Conservation (phyloP, 768 basidiomycete species). For the Grammothele lineata region DNA sequence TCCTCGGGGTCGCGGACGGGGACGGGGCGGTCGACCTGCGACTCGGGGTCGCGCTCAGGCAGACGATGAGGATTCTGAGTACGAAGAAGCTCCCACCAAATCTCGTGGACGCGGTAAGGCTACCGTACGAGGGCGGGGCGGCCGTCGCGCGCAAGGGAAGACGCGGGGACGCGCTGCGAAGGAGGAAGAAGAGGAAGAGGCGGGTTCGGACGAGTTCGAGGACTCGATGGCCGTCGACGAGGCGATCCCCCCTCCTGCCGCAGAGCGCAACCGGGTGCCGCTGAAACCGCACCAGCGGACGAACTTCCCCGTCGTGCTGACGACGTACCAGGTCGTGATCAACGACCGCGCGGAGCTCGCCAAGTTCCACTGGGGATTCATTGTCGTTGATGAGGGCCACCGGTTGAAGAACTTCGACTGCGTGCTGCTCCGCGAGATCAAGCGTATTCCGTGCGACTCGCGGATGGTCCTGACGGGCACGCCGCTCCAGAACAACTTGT, state of each 20-base stretch:
- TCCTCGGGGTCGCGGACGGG: background rate
- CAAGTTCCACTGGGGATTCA: constrained; percentile 80
- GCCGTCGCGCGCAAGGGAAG: background rate
- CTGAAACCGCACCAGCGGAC: constrained; percentile 29
- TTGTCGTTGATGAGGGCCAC: constrained; percentile 96
- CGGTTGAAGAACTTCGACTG: constrained; percentile 93
- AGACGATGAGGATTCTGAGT: constrained; percentile 9
- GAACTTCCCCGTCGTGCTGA: constrained; percentile 77
- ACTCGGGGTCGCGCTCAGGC: background rate
- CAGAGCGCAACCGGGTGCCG: constrained; percentile 10
- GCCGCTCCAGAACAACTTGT: constrained; percentile 92
- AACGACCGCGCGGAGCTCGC: constrained; percentile 65
- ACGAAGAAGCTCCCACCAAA: background rate
- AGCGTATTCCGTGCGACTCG: constrained; percentile 77
- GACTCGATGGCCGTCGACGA: constrained; percentile 11
- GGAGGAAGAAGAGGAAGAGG: background rate
- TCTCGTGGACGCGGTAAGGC: background rate
- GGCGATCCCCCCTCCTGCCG: background rate
- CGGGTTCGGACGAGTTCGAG: constrained; percentile 12
- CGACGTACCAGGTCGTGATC: constrained; percentile 93
- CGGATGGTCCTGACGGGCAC: constrained; percentile 95
- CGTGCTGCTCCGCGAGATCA: constrained; percentile 86
- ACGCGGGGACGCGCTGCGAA: background rate
- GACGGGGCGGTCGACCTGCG: background rate
- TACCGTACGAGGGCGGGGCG: background rate